These are phyloP conservation scores for Colletotrichum sp. DNA, from an alignment of 2,329 filamentous ascomycete species.

Conservation along the genomic window DNA sequence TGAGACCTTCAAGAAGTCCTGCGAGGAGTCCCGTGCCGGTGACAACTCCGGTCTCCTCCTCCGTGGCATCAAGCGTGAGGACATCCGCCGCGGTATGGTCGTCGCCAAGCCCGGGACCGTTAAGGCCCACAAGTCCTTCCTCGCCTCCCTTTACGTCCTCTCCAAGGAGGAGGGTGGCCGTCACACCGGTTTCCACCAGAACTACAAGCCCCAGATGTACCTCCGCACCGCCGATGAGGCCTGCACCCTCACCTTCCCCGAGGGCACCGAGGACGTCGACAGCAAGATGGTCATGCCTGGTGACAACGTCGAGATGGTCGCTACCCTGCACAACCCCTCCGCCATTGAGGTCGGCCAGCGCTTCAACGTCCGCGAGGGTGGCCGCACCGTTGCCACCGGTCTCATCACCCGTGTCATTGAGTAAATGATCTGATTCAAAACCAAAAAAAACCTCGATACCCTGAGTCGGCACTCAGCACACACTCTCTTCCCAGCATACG, in stretches of 20 bases:
- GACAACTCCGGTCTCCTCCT: conserved; percentile 98
- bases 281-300: conserved; percentile 94
- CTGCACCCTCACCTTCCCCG: conserved; percentile 84
- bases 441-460: neutral
- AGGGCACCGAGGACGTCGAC: conserved; percentile 74
- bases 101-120: conserved; percentile 81
- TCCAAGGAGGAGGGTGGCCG: conserved; percentile 98
- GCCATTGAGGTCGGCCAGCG: conserved; percentile 91
- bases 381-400: conserved; percentile 85
- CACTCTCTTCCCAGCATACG: neutral
- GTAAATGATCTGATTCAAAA: conserved; percentile 39
- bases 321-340: conserved; percentile 82
- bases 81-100: conserved; percentile 94
- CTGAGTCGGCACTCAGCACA: conserved; percentile 16
- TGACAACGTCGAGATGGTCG: conserved; percentile 98
- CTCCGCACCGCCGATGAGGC: conserved; percentile 88
- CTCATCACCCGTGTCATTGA: conserved; percentile 76
- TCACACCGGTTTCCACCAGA: conserved; percentile 92
- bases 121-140: conserved; percentile 90
- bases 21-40: conserved; percentile 92
- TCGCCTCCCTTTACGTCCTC: conserved; percentile 95
- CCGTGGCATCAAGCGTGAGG: conserved; percentile 94
- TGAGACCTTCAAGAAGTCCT: conserved; percentile 99
- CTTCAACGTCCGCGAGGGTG: conserved; percentile 98
- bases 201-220: conserved; percentile 97